These are phyloP conservation scores for Termitomyces sp. DNA, from an alignment of 768 basidiomycete genomes.

Conservation along the genomic window DNA sequence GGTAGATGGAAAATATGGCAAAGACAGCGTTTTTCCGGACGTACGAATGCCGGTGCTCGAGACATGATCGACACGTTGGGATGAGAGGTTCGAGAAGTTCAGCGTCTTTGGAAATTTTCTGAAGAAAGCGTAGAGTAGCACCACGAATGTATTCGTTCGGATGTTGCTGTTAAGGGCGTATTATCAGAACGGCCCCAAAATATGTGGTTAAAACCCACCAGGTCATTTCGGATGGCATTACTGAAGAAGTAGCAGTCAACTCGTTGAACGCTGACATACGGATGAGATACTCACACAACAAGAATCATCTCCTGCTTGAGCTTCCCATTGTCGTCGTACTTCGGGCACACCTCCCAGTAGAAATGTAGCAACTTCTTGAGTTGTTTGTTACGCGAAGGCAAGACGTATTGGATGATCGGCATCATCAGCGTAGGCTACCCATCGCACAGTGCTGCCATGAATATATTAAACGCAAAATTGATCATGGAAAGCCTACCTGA, in stretches of 20 bases:
- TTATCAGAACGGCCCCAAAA: neutral
- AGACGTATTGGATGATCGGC: constrained; percentile 97
- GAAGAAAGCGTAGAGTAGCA: constrained; percentile 92
- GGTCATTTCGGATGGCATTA: constrained; percentile 96
- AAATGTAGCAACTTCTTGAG: constrained; percentile 96
- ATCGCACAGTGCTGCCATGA: neutral
- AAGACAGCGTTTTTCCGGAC: constrained; percentile 99
- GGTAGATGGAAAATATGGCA: constrained; percentile 91
- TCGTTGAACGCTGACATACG: neutral
- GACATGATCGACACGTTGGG: constrained; percentile 88
- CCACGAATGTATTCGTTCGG: constrained; percentile 99
- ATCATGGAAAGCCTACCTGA: constrained; percentile 52
- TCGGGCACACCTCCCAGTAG: constrained; percentile 98
- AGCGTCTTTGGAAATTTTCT: constrained; percentile 90
- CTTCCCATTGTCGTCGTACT: constrained; percentile 95
- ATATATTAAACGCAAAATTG: neutral
- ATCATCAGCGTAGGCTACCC: constrained; percentile 86
- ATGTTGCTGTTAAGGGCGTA: constrained; percentile 69
- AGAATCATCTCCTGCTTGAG: constrained; percentile 99
- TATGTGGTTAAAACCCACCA: constrained; percentile 50
- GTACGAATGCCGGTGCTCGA: constrained; percentile 97
- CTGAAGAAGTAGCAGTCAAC: constrained; percentile 33
- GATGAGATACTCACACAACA: constrained; percentile 70
- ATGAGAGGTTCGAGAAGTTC: constrained; percentile 96
- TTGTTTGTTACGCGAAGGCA: constrained; percentile 93